These are phyloP conservation scores for Penicillium ochrochloron DNA, from an alignment of 495 filamentous ascomycete genomes.

Conservation along the genomic window DNA sequence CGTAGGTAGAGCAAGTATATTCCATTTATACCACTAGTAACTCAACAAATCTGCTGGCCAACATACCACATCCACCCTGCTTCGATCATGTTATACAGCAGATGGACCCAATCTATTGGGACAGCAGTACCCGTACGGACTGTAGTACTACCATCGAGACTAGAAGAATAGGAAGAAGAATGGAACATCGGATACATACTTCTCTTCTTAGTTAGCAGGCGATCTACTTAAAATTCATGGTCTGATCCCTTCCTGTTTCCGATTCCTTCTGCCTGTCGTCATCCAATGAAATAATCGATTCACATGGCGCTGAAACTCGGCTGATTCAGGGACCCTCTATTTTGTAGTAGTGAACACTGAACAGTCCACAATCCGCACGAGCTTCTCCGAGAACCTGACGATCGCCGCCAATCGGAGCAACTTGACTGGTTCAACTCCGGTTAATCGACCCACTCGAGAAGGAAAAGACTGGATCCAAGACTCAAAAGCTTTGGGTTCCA, in stretches of 20 bases:
- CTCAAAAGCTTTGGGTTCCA: neutral
- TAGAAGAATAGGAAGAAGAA: neutral
- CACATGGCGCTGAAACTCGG: conserved; percentile 35
- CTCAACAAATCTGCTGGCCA: too few relatives aligned
- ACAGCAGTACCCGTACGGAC: neutral
- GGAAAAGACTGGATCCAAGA: neutral
- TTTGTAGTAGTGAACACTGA: too few relatives aligned
- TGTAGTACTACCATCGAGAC: neutral
- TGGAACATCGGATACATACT: neutral
- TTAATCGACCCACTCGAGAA: neutral
- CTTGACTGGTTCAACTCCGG: neutral
- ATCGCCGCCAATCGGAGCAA: neutral
- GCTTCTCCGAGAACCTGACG: conserved; percentile 13
- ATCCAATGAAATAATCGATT: neutral
- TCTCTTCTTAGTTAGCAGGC: neutral
- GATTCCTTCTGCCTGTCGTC: neutral
- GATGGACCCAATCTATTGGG: neutral
- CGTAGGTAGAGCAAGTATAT: neutral
- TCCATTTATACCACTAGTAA: neutral
- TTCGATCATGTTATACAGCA: conserved; percentile 1
- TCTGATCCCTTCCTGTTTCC: neutral
- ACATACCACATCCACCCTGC: neutral
- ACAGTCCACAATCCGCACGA: conserved; percentile 2
- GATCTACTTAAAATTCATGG: neutral
- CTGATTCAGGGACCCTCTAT: neutral